These are phyloP conservation scores for Calonectria montana DNA, from an alignment of 2,329 filamentous ascomycete genomes.

Conservation along the genomic window DNA sequence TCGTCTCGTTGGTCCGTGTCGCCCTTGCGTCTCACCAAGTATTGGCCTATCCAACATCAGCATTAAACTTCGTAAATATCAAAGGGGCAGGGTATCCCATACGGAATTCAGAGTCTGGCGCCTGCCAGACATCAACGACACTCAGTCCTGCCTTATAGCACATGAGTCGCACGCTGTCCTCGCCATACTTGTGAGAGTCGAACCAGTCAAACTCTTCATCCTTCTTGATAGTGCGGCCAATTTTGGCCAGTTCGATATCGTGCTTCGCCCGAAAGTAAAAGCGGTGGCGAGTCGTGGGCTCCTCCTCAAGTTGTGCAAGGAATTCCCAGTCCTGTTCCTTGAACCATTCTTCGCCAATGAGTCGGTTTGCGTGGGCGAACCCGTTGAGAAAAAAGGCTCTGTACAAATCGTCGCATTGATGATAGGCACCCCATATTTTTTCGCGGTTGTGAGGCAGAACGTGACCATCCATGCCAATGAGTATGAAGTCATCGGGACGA, in stretches of 20 bases:
- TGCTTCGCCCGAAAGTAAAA: slow-evolving; percentile 53
- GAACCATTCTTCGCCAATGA: slow-evolving; percentile 50
- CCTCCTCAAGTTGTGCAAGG: slow-evolving; percentile 49
- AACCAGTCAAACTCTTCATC: slow-evolving; percentile 57
- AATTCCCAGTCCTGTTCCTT: slow-evolving; percentile 52
- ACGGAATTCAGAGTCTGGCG: slow-evolving; percentile 53
- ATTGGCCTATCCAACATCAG: slow-evolving; percentile 47
- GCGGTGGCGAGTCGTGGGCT: slow-evolving; percentile 52
- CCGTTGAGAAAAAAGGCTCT: slow-evolving; percentile 53
- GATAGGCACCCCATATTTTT: slow-evolving; percentile 56
- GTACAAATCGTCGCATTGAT: slow-evolving; percentile 50
- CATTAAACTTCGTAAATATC: slow-evolving; percentile 21
- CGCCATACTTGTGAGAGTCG: slow-evolving; percentile 56
- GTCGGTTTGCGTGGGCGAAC: slow-evolving; percentile 51
- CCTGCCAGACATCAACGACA: slow-evolving; percentile 50
- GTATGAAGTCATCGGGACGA: slow-evolving; percentile 48
- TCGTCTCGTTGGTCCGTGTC: slow-evolving; percentile 47
- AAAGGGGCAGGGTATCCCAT: slow-evolving; percentile 28
- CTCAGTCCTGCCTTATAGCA: slow-evolving; percentile 52
- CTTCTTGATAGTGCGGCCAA: slow-evolving; percentile 40
- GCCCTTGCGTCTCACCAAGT: slow-evolving; percentile 49
- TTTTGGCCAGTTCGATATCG: slow-evolving; percentile 43
- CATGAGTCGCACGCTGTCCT: slow-evolving; percentile 52
- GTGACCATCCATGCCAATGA: slow-evolving; percentile 57
- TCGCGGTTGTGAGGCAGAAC: slow-evolving; percentile 44